These are phyloP conservation scores for Pistacia integerrima DNA, from an alignment of 345 rosid species.

Conservation along the genomic window DNA sequence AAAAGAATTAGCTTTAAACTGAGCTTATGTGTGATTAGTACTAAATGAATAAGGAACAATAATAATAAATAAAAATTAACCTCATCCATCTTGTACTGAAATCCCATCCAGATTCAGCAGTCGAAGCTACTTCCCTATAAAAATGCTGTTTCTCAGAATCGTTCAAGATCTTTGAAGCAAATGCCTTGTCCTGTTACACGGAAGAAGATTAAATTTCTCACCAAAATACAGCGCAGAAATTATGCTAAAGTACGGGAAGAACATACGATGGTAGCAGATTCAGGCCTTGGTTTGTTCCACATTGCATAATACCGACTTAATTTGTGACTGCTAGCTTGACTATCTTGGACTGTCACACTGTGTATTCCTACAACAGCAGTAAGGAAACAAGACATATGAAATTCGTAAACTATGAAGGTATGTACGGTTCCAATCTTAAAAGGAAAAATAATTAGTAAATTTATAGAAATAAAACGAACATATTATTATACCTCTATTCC, in stretches of 20 bases:
- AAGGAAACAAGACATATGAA: neutral
- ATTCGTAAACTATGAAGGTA: neutral
- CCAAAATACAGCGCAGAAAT: neutral
- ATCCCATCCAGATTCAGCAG: constrained; percentile 96
- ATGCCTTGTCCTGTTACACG: constrained; percentile 56
- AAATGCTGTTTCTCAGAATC: constrained; percentile 59
- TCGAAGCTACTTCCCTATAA: constrained; percentile 70
- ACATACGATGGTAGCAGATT: constrained; percentile 58
- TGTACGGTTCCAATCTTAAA: neutral
- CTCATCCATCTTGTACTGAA: constrained; percentile 98
- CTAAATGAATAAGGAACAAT: neutral
- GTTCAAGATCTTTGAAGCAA: constrained; percentile 54
- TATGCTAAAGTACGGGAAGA: constrained; percentile 16
- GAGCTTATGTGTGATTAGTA: neutral
- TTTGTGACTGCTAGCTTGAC: constrained; percentile 43
- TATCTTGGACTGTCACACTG: constrained; percentile 56
- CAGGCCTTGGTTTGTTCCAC: constrained; percentile 95
- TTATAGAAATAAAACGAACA: neutral
- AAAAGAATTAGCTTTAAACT: neutral
- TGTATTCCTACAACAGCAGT: constrained; percentile 53
- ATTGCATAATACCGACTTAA: constrained; percentile 82
- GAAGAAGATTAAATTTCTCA: neutral
- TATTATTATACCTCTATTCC: constrained; percentile 61
- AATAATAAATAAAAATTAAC: constrained; percentile 25
- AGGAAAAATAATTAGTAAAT: neutral